Evolutionary conservation across 441 rosid species (phyloP).

Genomic region (Eutrema salsugineum): DNA sequence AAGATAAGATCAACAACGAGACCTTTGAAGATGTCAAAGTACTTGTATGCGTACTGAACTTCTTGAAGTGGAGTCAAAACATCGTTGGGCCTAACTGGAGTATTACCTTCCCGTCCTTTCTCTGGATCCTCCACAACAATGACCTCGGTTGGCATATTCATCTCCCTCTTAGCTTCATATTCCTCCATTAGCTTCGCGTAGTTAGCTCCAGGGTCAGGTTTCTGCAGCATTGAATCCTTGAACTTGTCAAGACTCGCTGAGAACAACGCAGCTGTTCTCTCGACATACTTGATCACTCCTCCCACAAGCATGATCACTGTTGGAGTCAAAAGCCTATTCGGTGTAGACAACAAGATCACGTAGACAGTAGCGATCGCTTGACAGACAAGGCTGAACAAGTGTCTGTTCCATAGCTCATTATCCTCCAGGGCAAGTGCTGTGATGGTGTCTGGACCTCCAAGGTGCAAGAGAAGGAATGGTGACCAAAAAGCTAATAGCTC

Average conservation of each 20-base stretch:
- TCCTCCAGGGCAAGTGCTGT: slow-evolving; percentile 69
- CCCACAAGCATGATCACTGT: slow-evolving; percentile 37
- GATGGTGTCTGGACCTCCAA: slow-evolving; percentile 75
- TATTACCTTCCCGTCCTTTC: slow-evolving; percentile 21
- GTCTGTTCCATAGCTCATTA: slow-evolving; percentile 60
- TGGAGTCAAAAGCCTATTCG: slow-evolving; percentile 32
- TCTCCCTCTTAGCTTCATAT: slow-evolving; percentile 33
- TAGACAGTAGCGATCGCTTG: slow-evolving; percentile 43
- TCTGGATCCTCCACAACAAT: slow-evolving; percentile 36
- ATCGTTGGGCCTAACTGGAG: not conserved
- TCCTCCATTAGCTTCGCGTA: slow-evolving; percentile 54
- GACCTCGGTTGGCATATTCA: slow-evolving; percentile 33
- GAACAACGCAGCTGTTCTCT: slow-evolving; percentile 52
- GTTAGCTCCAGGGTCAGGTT: slow-evolving; percentile 49
- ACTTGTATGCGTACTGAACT: slow-evolving; percentile 33
- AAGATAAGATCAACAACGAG: slow-evolving; percentile 48
- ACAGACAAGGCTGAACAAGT: slow-evolving; percentile 39
- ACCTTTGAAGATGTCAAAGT: slow-evolving; percentile 36
- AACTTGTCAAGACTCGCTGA: slow-evolving; percentile 51
- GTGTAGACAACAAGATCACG: slow-evolving; percentile 37
- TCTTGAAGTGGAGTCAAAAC: not conserved
- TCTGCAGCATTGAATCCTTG: slow-evolving; percentile 42
- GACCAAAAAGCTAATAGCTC: slow-evolving; percentile 60
- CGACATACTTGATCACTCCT: slow-evolving; percentile 50
- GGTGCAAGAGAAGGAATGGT: slow-evolving; percentile 61